Evolutionary conservation across 306 rosid genomes (phyloP), one percentile per base, ranked within the genome.

Genomic region (Rubus idaeus): DNA sequence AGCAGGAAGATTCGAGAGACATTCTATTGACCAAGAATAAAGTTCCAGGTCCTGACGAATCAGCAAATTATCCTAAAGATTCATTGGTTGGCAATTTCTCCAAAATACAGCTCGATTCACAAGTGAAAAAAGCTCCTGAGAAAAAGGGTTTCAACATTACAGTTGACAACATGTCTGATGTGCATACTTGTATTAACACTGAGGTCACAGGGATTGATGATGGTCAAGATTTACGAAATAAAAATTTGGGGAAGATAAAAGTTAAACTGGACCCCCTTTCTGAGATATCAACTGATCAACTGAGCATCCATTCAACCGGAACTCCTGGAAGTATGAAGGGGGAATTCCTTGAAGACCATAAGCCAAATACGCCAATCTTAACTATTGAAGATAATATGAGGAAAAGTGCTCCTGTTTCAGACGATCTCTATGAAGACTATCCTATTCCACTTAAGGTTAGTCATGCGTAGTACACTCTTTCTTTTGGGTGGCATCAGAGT

Each of bases 391-490:
- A 56, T 9, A 73, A 51, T 51, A 61, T 1, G 68, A 78, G 61
- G 80, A 79, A 84, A 82, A 86, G 79, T 77, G 65, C 77, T 67
- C 75, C 83, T 70, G 77, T 71, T 67, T 82, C 78, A 8, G 75
- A 71, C 67, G 84, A 81, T 76, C 73, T 80, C 21, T 64, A 53
- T 56, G 89, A 82, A 64, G 72, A 78, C 26, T 68, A 77, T 80
- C 83, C 79, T 64, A 75, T 68, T 70, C 50, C 78, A 53, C 73
- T 88, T 77, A 88, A 87, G 97, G 99, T 91, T 66, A 84, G 91
- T 77, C 41, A 14, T 75, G 40, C 76, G 78, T 17, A 26, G 60
- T 35, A 58, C 79, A 77, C 73, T 42, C 45, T 60, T 80, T 26
- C 18, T 55, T 66, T 35, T 21, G 67, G 5, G 61, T 65, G 71